Conservation (phyloP, 306 rosid species). For the Sechiopsis laciniata region DNA sequence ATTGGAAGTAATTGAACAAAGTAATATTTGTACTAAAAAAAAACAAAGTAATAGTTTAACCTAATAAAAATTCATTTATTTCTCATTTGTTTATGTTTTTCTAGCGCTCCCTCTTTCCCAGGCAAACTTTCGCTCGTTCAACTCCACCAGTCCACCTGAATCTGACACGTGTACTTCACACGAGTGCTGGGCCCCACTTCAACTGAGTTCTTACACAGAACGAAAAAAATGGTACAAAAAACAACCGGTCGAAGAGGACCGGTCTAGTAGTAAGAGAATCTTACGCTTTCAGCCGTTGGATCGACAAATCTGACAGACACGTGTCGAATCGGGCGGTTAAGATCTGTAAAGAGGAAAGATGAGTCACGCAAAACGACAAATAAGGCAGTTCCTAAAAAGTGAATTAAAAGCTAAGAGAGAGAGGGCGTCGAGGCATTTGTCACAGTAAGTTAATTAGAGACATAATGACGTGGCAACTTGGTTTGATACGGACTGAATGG, state of each 20-base stretch:
- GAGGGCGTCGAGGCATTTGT: not conserved
- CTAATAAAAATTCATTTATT: too few relatives aligned
- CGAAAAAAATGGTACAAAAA: not conserved
- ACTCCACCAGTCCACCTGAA: conserved; percentile 9
- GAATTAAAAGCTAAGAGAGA: not conserved
- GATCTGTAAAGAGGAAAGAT: conserved; percentile 28
- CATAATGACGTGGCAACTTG: conserved; percentile 15
- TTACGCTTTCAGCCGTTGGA: conserved; percentile 22
- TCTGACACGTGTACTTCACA: not conserved
- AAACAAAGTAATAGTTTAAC: too few relatives aligned
- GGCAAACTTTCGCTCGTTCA: conserved; percentile 9
- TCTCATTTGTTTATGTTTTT: too few relatives aligned
- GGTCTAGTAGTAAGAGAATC: conserved; percentile 30
- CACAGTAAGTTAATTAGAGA: conserved; percentile 22
- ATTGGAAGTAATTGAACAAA: too few relatives aligned
- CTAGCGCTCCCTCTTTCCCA: not conserved
- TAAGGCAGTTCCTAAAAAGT: not conserved
- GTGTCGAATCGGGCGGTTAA: conserved; percentile 22
- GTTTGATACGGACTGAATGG: conserved; percentile 18
- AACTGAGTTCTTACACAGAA: not conserved
- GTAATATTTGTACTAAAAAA: too few relatives aligned
- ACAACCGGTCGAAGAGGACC: conserved; percentile 19
- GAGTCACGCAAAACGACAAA: conserved; percentile 41
- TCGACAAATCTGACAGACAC: conserved; percentile 24
- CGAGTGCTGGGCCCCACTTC: conserved; percentile 18